These are phyloP conservation scores for Beta lomatogona DNA, from an alignment of 179 eudicot species.

Conservation along the genomic window DNA sequence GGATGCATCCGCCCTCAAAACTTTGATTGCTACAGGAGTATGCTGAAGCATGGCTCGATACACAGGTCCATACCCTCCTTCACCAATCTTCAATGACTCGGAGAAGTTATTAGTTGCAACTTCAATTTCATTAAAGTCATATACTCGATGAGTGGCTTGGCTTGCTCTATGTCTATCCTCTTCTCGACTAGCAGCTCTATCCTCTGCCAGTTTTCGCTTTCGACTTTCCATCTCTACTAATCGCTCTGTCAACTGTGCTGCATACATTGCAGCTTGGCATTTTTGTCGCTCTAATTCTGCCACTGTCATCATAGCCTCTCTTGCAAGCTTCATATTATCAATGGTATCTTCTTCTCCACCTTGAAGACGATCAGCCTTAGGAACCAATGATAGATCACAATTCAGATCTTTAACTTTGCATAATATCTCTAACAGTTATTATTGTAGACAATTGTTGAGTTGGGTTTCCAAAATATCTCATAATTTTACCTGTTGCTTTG, in stretches of 20 bases:
- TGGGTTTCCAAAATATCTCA: background rate
- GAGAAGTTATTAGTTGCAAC: conserved; percentile 62
- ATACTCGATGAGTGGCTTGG: conserved; percentile 43
- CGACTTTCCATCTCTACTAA: conserved; percentile 56
- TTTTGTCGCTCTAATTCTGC: conserved; percentile 61
- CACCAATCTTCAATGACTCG: conserved; percentile 62
- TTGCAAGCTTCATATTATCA: conserved; percentile 39
- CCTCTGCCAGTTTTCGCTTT: conserved; percentile 46
- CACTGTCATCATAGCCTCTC: conserved; percentile 45
- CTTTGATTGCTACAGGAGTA: conserved; percentile 84
- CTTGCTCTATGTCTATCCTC: conserved; percentile 35
- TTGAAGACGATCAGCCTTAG: conserved; percentile 53
- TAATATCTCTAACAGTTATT: background rate
- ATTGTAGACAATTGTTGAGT: too few relatives aligned
- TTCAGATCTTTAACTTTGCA: background rate
- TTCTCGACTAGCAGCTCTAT: conserved; percentile 34
- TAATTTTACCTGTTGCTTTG: conserved; percentile 39
- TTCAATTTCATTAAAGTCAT: conserved; percentile 68
- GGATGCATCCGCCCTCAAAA: conserved; percentile 57
- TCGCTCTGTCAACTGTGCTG: conserved; percentile 49
- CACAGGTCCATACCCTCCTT: conserved; percentile 96
- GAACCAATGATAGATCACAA: background rate
- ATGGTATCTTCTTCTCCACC: conserved; percentile 35
- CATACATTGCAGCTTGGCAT: conserved; percentile 57
- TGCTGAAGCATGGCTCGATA: conserved; percentile 57